These are phyloP conservation scores for Scopulariopsis brevicaulis DNA, from an alignment of 2,329 filamentous ascomycete species.

Conservation along the genomic window DNA sequence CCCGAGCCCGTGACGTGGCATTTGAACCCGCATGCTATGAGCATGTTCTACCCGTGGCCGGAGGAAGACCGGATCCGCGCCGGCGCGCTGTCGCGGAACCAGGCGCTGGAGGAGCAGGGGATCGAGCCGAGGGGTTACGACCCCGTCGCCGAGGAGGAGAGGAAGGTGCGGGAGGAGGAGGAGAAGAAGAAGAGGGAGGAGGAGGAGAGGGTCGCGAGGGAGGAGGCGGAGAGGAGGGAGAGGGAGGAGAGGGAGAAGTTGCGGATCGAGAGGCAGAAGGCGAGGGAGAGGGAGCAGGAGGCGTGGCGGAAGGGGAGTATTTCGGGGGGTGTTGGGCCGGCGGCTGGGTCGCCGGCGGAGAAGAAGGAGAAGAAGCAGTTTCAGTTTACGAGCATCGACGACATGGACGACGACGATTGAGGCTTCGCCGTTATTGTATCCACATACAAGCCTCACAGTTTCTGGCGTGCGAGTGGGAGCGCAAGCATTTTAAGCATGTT, in stretches of 20 bases:
- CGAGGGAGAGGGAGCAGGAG: conserved; percentile 27
- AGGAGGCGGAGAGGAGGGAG: conserved; percentile 29
- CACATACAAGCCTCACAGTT: not conserved
- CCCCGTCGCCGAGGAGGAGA: conserved; percentile 41
- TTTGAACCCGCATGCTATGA: conserved; percentile 43
- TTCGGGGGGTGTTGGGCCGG: conserved; percentile 12
- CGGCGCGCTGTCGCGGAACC: conserved; percentile 55
- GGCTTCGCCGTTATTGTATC: not conserved
- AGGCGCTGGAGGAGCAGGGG: conserved; percentile 49
- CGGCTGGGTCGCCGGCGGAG: conserved; percentile 14
- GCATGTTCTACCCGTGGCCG: conserved; percentile 69
- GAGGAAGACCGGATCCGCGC: conserved; percentile 55
- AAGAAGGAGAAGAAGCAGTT: conserved; percentile 38
- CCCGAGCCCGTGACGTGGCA: conserved; percentile 35
- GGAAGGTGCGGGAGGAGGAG: conserved; percentile 37
- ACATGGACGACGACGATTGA: conserved; percentile 36
- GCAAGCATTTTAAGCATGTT: not conserved
- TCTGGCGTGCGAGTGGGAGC: not conserved
- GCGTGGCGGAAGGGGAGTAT: conserved; percentile 28
- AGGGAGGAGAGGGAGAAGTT: conserved; percentile 25
- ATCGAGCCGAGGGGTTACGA: conserved; percentile 51
- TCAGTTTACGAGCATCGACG: conserved; percentile 41
- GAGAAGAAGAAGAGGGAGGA: conserved; percentile 34
- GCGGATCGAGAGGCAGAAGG: conserved; percentile 28
- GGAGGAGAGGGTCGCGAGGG: conserved; percentile 30